Base-by-base conservation (phyloP, 2,329 filamentous ascomycete species). In the Nemania sp. region DNA sequence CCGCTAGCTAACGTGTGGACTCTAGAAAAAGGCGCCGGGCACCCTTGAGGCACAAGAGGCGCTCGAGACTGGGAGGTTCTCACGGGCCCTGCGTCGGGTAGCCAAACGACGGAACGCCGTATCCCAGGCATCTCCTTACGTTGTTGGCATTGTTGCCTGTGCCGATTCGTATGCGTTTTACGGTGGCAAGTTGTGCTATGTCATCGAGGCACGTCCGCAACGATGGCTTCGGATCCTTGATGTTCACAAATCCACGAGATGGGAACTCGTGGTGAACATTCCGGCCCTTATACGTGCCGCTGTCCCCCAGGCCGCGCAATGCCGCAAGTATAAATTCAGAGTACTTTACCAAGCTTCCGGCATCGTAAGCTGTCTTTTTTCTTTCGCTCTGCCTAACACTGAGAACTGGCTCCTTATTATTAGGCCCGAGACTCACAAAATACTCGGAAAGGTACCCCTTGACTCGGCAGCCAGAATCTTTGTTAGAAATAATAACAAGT, bases 131-230 rank as follows among this genome's bases (percentile, higher is more conserved):
- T 71, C 76, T 26, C 89, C 89, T 0, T 90, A 83, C 65, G 77
- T 81, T 0, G 79, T 80, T 14, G 79, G 79, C 2, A 73, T 85
- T 0, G 65, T 90, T 26, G 86, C 80, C 3, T 73, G 82, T 47
- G 85, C 80, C 3, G 78, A 83, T 20, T 75, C 77, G 3, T 90
- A 86, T 68, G 68, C 84, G 2, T 90, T 88, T 66, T 73, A 75
- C 15, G 77, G 83, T 52, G 86, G 88, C 5, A 75, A 82, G 9
- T 71, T 91, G 14, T 89, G 86, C 61, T 87, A 90, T 64, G 77
- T 81, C 9, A 66, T 76, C 34, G 75, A 77, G 45, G 70, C 73
- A 41, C 72, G 70, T 31, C 59, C 36, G 54, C 64, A 30, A 46
- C 66, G 56, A 9, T 63, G 66, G 43, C 74, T 91, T 22, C 80